Evolutionary conservation across 169 alveolate genomes (phyloP).

Genomic region (Cryptosporidium bovis): DNA sequence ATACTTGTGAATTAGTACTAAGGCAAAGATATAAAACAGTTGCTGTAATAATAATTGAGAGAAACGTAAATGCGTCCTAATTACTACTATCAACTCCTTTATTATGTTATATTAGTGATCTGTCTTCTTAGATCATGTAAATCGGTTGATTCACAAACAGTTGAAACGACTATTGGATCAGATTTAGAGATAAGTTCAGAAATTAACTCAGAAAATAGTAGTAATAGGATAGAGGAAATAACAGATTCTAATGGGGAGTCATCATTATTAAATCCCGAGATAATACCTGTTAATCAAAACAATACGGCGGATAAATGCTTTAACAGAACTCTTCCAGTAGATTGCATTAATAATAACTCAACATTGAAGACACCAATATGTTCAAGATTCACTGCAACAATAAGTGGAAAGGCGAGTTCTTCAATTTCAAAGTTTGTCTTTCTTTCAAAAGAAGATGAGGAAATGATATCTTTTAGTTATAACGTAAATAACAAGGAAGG

Average conservation of each 20-base stretch:
- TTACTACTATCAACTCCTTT: too few species aligned
- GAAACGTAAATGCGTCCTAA: too few species aligned
- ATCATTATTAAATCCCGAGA: constrained; percentile 1
- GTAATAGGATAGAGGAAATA: background rate
- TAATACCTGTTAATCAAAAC: constrained; percentile 47
- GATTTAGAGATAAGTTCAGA: background rate
- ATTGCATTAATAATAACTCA: constrained; percentile 11
- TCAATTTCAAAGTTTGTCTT: background rate
- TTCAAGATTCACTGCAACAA: constrained; percentile 50
- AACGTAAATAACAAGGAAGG: constrained; percentile 16
- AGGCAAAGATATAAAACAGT: too few species aligned
- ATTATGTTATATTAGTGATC: too few species aligned
- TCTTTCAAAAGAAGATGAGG: constrained; percentile 17
- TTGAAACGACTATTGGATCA: constrained; percentile 19
- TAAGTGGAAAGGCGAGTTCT: constrained; percentile 8
- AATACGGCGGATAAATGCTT: constrained; percentile 15
- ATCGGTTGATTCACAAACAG: background rate
- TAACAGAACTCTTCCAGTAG: constrained; percentile 33
- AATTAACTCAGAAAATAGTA: background rate
- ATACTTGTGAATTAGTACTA: too few species aligned
- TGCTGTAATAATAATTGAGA: too few species aligned
- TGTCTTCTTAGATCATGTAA: too few species aligned
- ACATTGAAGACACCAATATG: constrained; percentile 7
- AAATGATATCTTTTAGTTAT: constrained; percentile 24
- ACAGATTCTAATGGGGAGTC: background rate